phyloP scores from a whole-genome alignment of 225 moss, liverwort and hornwort genomes.

The Physcomitrium patens region DNA sequence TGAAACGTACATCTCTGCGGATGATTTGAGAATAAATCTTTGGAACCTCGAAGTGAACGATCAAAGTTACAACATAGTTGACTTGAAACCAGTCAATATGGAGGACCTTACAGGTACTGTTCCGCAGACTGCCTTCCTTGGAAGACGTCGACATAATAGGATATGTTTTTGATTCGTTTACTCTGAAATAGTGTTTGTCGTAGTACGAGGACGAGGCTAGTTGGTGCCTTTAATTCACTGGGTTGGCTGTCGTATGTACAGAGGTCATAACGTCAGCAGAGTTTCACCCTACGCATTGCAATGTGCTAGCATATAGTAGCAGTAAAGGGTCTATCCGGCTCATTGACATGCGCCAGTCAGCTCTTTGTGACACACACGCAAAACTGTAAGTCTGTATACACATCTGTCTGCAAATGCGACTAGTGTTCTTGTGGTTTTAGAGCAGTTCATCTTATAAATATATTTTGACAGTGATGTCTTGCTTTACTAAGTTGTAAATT shows the following conservation, averaged over 20 bases:
- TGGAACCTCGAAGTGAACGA: conserved; percentile 99
- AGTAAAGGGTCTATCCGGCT: conserved; percentile 99
- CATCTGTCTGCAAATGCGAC: background rate
- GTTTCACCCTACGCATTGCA: conserved; percentile 98
- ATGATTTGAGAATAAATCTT: conserved; percentile 98
- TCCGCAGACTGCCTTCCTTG: background rate
- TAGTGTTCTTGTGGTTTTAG: background rate
- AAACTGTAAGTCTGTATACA: conserved; percentile 76
- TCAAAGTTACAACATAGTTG: conserved; percentile 99
- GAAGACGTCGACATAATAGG: background rate
- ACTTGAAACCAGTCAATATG: conserved; percentile 99
- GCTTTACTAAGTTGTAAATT: too few relatives aligned
- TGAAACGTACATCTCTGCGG: conserved; percentile 98
- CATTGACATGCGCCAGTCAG: conserved; percentile 99
- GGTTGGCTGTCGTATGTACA: conserved; percentile 42
- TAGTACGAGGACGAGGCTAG: background rate
- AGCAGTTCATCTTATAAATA: too few relatives aligned
- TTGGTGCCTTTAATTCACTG: conserved; percentile 13
- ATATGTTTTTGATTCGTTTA: too few relatives aligned
- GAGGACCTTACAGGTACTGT: conserved; percentile 91
- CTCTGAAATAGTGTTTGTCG: too few relatives aligned
- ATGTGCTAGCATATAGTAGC: conserved; percentile 99
- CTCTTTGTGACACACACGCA: conserved; percentile 95
- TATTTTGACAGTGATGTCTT: too few relatives aligned
- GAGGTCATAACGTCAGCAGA: conserved; percentile 99